These are phyloP conservation scores for Xylariomycetidae sp. DNA, from an alignment of 2,329 filamentous ascomycete species.

Conservation along the genomic window DNA sequence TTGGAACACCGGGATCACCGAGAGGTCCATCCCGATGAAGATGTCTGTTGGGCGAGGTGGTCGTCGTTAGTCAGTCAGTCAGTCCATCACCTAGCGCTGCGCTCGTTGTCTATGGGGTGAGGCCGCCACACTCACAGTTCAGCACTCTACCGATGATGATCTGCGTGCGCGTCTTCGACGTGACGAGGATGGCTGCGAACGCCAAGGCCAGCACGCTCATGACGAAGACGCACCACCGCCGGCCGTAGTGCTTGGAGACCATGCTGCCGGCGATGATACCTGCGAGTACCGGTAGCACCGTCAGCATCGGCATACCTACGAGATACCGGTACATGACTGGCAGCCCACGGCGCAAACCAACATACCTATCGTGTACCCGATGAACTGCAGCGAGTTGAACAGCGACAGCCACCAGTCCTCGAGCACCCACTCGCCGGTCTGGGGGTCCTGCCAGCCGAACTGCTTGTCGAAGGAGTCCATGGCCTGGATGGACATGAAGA, in stretches of 20 bases:
- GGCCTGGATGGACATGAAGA: slow-evolving; percentile 6
- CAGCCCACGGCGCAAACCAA: background rate
- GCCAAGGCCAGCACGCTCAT: background rate
- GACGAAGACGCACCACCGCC: background rate
- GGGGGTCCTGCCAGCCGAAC: slow-evolving; percentile 5
- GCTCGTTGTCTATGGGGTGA: no score
- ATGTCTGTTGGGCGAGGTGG: slow-evolving; percentile 5
- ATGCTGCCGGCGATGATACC: background rate
- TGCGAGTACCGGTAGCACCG: background rate
- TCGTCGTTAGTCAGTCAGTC: no score
- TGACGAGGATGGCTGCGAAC: background rate
- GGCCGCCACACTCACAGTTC: background rate
- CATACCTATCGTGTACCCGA: slow-evolving; percentile 6
- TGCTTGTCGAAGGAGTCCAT: slow-evolving; percentile 6
- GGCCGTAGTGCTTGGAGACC: background rate
- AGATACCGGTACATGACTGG: no score
- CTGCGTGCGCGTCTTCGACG: background rate
- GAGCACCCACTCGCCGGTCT: slow-evolving; percentile 6
- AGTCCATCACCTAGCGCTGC: no score
- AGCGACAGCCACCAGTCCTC: slow-evolving; percentile 7
- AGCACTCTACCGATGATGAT: background rate
- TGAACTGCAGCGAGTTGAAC: slow-evolving; percentile 6
- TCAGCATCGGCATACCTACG: no score
- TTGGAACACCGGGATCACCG: slow-evolving; percentile 30
- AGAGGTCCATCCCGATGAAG: slow-evolving; percentile 35